Conservation (phyloP, 805 yeast species). For the Grigorovia jiainica region DNA sequence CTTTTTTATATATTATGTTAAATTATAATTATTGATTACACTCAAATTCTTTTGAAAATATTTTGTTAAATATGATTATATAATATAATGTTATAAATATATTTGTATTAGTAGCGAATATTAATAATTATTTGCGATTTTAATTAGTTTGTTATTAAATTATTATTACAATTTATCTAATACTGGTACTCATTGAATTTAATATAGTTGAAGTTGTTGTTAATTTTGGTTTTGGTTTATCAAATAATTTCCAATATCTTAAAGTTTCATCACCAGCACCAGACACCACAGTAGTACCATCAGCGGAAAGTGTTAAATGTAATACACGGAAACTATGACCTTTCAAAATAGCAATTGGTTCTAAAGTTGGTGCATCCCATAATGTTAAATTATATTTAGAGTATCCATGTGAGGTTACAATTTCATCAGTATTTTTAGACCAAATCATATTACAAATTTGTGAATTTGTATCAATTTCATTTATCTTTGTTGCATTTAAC, state of each 20-base stretch:
- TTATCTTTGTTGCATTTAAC: conserved; percentile 60
- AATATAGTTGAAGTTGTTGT: conserved; percentile 55
- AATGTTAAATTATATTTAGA: conserved; percentile 82
- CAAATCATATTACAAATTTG: conserved; percentile 92
- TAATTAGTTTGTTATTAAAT: too few relatives aligned
- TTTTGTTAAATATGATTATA: too few relatives aligned
- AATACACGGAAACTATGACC: conserved; percentile 92
- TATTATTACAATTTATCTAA: background rate
- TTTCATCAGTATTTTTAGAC: conserved; percentile 86
- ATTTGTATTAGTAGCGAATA: too few relatives aligned
- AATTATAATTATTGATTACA: too few relatives aligned
- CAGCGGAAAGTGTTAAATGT: conserved; percentile 84
- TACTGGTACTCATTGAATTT: conserved; percentile 39
- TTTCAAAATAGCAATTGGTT: conserved; percentile 84
- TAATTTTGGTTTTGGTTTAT: conserved; percentile 51
- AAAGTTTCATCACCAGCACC: conserved; percentile 98
- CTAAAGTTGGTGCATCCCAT: conserved; percentile 90
- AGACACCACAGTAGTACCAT: conserved; percentile 92
- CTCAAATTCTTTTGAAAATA: too few relatives aligned
- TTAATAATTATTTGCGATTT: too few relatives aligned
- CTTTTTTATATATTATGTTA: too few relatives aligned
- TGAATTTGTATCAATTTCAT: conserved; percentile 89
- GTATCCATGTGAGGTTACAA: conserved; percentile 92
- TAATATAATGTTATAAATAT: too few relatives aligned
- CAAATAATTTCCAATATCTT: conserved; percentile 92